phyloP scores from a whole-genome alignment of 768 basidiomycete species.

The Galerina marginata region DNA sequence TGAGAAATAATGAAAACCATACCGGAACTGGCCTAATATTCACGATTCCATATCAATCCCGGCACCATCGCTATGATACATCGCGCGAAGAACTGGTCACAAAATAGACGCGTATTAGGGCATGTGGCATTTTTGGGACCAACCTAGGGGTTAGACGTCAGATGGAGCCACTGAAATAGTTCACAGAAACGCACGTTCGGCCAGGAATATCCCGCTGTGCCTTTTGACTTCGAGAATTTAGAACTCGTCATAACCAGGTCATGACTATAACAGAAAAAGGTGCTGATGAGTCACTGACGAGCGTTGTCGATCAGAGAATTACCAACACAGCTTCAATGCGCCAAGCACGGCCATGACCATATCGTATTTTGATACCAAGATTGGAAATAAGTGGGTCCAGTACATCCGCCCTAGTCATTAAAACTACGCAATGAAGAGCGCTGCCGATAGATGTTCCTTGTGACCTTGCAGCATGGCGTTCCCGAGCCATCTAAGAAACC shows the following conservation, averaged over 20 bases:
- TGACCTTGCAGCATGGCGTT: constrained; percentile 11
- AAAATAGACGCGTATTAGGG: not conserved
- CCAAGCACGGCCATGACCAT: not conserved
- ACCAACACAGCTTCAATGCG: not conserved
- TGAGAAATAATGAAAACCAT: not conserved
- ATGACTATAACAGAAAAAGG: not conserved
- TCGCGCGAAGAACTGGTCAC: not conserved
- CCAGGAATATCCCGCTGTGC: not conserved
- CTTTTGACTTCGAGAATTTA: not conserved
- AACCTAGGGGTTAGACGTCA: not conserved
- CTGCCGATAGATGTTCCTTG: not conserved
- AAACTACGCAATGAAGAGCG: not conserved
- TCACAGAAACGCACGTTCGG: not conserved
- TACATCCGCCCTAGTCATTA: not conserved
- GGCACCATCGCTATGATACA: constrained; percentile 1
- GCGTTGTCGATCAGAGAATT: not conserved
- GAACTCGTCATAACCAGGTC: too few species aligned
- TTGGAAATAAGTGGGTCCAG: not conserved
- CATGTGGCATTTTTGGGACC: not conserved
- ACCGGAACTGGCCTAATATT: not conserved
- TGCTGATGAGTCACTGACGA: not conserved
- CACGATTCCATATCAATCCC: not conserved
- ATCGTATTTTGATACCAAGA: not conserved
- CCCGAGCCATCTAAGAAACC: constrained; percentile 14
- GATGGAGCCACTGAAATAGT: not conserved